Base-by-base conservation (phyloP, 176 grass and related monocot genomes). In the Eragrostis curvula region DNA sequence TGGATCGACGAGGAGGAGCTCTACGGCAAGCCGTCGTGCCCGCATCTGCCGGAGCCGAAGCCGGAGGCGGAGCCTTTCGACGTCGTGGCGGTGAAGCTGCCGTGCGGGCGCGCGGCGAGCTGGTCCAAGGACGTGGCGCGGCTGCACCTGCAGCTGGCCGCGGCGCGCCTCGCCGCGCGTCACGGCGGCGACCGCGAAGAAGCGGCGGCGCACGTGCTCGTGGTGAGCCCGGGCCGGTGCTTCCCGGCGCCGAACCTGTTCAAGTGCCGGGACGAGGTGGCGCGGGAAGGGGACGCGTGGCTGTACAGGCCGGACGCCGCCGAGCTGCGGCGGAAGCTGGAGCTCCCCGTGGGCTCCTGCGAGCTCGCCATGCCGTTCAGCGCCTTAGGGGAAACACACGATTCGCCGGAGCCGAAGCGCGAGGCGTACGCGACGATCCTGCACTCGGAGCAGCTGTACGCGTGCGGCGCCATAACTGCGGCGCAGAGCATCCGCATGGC, bases 61-160 rank as follows among this genome's bases (percentile, higher is more conserved):
- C 23, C 17, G 3, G 43, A 59, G 47, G 55, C 9, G 42, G 57
- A 8, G 47, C 17, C n/a, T 40, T 91, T 48, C 73, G 86, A 91
- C 78, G 23, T 91, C 12, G 68, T 91, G 0, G 89, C 86, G 0
- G 85, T 91, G 72, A 91, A 91, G 86, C 86, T 91, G 2, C 89
- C 89, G 24, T 91, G 89, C 73, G 27, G 82, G 0, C 67, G 72
- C 41, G 36, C 24, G 8, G 60, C 77, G 0, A 84, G 71, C 86
- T 94, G 92, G 92, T 91, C 92, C 52, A 94, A 90, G 79, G 86
- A 94, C 84, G 86, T 94, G 47, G 65, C 85, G 7, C 85, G 92
- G 13, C 49, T 94, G 61, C 92, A 94, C 85, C 83, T 94, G 83
- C 92, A 94, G 86, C 78, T 94, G 18, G 78, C 84, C 17, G 89